Evolutionary conservation across 2,329 filamentous ascomycete species (phyloP).

Genomic region (Tolypocladium album): DNA sequence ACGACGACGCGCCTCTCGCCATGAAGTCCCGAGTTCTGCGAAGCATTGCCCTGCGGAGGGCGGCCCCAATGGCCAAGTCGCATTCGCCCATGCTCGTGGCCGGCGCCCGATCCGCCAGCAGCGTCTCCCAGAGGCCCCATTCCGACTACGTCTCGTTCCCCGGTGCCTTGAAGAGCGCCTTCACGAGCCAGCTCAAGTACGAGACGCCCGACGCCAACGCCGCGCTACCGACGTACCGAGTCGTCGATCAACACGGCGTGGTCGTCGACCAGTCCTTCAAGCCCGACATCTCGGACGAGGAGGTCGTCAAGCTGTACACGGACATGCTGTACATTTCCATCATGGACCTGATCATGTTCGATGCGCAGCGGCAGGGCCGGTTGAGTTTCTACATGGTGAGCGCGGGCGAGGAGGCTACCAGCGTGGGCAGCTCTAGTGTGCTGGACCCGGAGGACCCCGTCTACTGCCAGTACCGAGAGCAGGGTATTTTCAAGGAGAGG

Average conservation of each 20-base stretch:
- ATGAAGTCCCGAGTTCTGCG: conserved; percentile 25
- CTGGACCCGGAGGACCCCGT: conserved; percentile 77
- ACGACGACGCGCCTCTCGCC: conserved; percentile 1
- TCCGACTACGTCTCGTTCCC: conserved; percentile 63
- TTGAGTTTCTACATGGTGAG: conserved; percentile 97
- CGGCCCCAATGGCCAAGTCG: conserved; percentile 9
- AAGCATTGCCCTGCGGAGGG: conserved; percentile 16
- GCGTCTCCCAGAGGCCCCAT: conserved; percentile 45
- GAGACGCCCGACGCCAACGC: conserved; percentile 59
- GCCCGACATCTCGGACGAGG: conserved; percentile 57
- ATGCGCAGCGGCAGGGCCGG: conserved; percentile 89
- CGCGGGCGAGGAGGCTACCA: conserved; percentile 88
- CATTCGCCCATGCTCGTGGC: conserved; percentile 10
- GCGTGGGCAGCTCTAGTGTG: conserved; percentile 78
- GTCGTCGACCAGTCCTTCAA: conserved; percentile 65
- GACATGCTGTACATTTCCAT: conserved; percentile 63
- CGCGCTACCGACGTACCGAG: conserved; percentile 82
- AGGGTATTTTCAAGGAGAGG: conserved; percentile 81
- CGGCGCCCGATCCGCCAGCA: conserved; percentile 29
- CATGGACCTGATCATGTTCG: conserved; percentile 97
- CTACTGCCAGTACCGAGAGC: conserved; percentile 90
- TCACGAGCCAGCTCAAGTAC: conserved; percentile 72
- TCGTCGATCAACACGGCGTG: conserved; percentile 79
- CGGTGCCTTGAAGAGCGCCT: conserved; percentile 89
- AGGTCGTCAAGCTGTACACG: conserved; percentile 48